A percentile compares a stretch with the other conserved stretches of the same genome.
phyloP scores from a whole-genome alignment of 83 land plant species.

The Picea mariana region DNA sequence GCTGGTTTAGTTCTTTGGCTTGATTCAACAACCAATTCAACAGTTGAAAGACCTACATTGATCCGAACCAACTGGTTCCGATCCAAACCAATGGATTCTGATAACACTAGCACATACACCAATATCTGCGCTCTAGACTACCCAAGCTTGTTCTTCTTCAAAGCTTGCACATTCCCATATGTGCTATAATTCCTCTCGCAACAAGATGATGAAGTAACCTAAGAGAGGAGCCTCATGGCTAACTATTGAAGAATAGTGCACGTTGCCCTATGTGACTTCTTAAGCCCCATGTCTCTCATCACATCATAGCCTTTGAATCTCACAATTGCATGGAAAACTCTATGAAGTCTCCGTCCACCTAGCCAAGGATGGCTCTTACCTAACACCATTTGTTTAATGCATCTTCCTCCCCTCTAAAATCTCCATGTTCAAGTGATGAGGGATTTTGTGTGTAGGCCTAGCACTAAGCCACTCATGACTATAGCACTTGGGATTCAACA shows the following conservation, averaged over 20 bases:
- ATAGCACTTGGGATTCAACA: background rate
- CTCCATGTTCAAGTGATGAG: background rate
- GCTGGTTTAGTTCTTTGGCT: no score
- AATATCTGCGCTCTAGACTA: background rate
- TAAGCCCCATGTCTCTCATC: background rate
- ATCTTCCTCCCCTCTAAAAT: background rate
- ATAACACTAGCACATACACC: background rate
- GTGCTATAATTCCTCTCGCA: background rate
- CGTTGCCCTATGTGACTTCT: background rate
- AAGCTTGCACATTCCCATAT: background rate
- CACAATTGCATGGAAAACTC: background rate
- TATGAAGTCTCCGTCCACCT: background rate
- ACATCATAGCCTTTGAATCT: background rate
- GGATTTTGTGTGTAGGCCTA: background rate
- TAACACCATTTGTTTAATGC: background rate
- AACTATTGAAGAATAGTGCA: background rate
- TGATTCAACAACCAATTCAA: no score
- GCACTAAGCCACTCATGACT: background rate
- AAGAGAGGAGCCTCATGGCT: background rate
- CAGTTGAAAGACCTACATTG: no score
- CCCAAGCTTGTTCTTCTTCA: background rate
- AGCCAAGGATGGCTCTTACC: background rate
- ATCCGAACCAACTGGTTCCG: no score
- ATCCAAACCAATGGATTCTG: no score
- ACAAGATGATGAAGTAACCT: constrained; percentile 1